Conservation (phyloP, 2,329 filamentous ascomycete species). For the Fusarium xyrophilum region DNA sequence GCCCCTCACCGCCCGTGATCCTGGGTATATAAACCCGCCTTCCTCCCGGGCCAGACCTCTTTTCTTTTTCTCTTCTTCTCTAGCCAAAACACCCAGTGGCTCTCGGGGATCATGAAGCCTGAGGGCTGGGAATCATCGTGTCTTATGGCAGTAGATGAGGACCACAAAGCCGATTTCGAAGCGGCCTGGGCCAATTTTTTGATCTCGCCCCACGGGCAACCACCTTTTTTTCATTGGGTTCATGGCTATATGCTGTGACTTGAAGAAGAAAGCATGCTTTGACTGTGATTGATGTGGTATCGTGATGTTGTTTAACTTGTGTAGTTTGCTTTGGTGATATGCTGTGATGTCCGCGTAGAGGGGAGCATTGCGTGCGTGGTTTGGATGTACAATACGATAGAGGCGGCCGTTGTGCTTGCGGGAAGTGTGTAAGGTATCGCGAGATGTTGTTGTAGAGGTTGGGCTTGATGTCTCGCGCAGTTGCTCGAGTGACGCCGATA, state of each 20-base stretch:
- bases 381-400: accelerated
- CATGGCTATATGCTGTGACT: conserved; percentile 21
- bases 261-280: conserved; percentile 29
- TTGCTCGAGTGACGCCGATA: neutral
- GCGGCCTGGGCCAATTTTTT: conserved; percentile 28
- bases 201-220: neutral
- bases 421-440: accelerated
- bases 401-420: accelerated
- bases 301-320: neutral
- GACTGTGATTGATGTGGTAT: neutral
- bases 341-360: neutral
- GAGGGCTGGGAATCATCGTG: conserved; percentile 13
- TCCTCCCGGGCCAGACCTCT: neutral
- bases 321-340: neutral
- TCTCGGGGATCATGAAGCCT: conserved; percentile 18
- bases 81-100: conserved; percentile 3
- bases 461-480: neutral
- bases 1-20: conserved; percentile 8
- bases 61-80: conserved; percentile 3
- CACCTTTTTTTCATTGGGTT: conserved; percentile 29
- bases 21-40: neutral
- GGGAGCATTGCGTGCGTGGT: neutral
- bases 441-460: neutral
- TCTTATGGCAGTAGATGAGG: neutral
- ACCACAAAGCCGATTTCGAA: neutral